Percentiles rank a stretch among this genome's conserved stretches.
Evolutionary conservation across 208 protist genomes (phyloP).

Genomic region (Crithidia fasciculata): DNA sequence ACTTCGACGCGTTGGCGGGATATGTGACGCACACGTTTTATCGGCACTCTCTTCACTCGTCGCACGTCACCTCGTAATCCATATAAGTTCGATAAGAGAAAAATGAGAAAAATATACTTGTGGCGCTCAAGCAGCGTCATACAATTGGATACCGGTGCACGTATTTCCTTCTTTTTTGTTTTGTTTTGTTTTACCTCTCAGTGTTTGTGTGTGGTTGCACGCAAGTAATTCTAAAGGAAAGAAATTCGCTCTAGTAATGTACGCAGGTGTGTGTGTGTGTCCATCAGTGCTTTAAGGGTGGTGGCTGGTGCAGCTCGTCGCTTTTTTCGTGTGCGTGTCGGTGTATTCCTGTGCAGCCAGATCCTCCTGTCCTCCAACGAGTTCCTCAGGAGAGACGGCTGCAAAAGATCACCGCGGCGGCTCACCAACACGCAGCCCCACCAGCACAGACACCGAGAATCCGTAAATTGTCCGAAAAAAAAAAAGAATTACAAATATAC

Average conservation of each 20-base stretch:
- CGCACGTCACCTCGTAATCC: no score
- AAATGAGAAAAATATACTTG: no score
- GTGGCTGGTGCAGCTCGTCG: neutral
- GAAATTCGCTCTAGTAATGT: neutral
- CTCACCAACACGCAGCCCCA: no score
- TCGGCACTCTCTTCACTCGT: no score
- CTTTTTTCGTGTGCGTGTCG: neutral
- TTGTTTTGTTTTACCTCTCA: neutral
- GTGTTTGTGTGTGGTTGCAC: neutral
- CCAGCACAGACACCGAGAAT: no score
- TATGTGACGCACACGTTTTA: neutral
- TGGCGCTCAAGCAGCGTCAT: constrained; percentile 1
- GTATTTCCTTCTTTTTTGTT: neutral
- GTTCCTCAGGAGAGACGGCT: no score
- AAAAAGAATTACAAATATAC: neutral
- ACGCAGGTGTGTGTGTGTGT: neutral
- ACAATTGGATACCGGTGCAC: neutral
- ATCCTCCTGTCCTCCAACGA: no score
- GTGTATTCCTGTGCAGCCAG: no score
- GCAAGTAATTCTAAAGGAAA: neutral
- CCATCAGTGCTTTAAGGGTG: no score
- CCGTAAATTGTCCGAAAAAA: neutral
- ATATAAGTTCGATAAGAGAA: neutral
- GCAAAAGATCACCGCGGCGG: no score
- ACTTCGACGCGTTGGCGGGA: neutral